A percentile compares a stretch with the other conserved stretches of the same genome.
Evolutionary conservation across 2,329 filamentous ascomycete species (phyloP).

Genomic region (Fusarium subtropicale): DNA sequence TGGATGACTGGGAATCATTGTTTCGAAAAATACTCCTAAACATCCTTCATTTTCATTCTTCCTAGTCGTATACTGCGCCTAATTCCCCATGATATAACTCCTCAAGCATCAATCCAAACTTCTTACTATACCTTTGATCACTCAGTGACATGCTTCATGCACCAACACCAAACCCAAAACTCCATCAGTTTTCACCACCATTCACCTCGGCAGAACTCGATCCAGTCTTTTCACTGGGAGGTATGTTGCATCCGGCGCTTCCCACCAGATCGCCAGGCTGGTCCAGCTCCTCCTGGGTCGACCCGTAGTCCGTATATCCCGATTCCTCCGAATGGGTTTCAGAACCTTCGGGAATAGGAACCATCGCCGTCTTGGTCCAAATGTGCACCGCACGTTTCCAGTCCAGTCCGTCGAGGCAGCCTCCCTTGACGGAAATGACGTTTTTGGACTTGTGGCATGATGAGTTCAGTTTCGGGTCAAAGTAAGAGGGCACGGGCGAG

Average conservation of each 20-base stretch:
- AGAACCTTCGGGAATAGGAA: conserved; percentile 74
- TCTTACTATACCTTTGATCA: neutral
- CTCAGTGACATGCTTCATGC: conserved; percentile 7
- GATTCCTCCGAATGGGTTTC: conserved; percentile 68
- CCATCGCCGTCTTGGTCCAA: conserved; percentile 74
- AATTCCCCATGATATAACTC: conserved; percentile 11
- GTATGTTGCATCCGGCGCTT: conserved; percentile 47
- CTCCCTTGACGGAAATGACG: conserved; percentile 74
- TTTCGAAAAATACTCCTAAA: neutral
- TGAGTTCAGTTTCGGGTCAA: conserved; percentile 16
- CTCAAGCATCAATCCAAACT: neutral
- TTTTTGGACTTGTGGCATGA: conserved; percentile 60
- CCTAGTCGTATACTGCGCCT: conserved; percentile 27
- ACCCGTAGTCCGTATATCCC: conserved; percentile 56
- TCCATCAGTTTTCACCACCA: conserved; percentile 3
- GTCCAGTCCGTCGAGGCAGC: conserved; percentile 72
- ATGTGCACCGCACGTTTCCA: conserved; percentile 73
- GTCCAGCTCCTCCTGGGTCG: conserved; percentile 60
- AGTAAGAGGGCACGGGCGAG: neutral
- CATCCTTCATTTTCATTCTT: conserved; percentile 2
- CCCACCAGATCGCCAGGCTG: conserved; percentile 57
- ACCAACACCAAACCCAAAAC: conserved; percentile 15
- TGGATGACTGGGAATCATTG: neutral
- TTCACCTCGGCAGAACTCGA: conserved; percentile 21
- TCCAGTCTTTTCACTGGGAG: neutral